These are phyloP conservation scores for Fusarium incarnatum DNA, from an alignment of 2,329 filamentous ascomycete species.

Conservation along the genomic window DNA sequence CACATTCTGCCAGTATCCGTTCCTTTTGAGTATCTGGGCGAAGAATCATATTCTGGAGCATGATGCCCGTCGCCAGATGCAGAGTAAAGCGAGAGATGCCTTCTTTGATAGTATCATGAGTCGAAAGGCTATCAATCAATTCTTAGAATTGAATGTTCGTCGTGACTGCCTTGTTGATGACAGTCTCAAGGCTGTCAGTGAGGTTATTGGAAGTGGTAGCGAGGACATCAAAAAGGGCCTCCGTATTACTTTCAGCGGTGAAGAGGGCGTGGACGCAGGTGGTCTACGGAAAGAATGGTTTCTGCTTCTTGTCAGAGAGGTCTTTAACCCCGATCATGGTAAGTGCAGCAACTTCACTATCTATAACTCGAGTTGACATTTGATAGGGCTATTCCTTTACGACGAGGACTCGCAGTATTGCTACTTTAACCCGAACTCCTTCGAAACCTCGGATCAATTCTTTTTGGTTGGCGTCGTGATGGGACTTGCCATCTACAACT, in stretches of 20 bases:
- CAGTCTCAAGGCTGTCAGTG: slow-evolving; percentile 85
- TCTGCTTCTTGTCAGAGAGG: slow-evolving; percentile 84
- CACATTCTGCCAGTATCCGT: slow-evolving; percentile 91
- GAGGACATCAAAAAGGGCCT: slow-evolving; percentile 93
- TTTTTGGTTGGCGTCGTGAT: slow-evolving; percentile 90
- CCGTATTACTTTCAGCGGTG: slow-evolving; percentile 84
- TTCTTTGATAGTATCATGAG: slow-evolving; percentile 91
- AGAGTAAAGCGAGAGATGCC: slow-evolving; percentile 85
- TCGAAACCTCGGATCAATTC: slow-evolving; percentile 92
- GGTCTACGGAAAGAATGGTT: slow-evolving; percentile 97
- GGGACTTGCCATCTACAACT: slow-evolving; percentile 93
- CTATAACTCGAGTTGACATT: slow-evolving; percentile 24
- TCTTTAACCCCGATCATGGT: slow-evolving; percentile 93
- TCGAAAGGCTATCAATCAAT: slow-evolving; percentile 78
- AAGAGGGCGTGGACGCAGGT: slow-evolving; percentile 92
- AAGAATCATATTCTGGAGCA: slow-evolving; percentile 93
- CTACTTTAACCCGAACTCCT: slow-evolving; percentile 92
- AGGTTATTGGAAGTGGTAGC: slow-evolving; percentile 81
- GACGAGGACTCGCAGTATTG: slow-evolving; percentile 91
- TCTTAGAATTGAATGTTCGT: slow-evolving; percentile 80
- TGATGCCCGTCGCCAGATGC: slow-evolving; percentile 90
- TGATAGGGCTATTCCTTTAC: slow-evolving; percentile 85
- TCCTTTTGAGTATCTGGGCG: slow-evolving; percentile 89
- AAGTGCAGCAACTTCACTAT: slow-evolving; percentile 50
- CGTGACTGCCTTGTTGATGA: slow-evolving; percentile 90